These are phyloP conservation scores for Leishmania major DNA, from an alignment of 208 protist species.

Conservation along the genomic window DNA sequence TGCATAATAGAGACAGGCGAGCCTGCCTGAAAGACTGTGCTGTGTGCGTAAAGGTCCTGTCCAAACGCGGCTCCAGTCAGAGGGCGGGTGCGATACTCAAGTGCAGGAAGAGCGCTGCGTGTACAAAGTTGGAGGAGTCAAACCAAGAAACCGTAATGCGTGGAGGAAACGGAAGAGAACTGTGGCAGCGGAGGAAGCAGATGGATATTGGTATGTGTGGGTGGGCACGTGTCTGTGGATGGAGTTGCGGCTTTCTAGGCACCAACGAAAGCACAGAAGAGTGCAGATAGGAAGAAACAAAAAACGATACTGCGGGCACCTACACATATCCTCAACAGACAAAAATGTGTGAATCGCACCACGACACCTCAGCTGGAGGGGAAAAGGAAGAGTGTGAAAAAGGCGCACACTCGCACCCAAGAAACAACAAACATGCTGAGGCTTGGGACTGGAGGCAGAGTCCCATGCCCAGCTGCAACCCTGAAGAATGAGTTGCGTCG, in stretches of 20 bases:
- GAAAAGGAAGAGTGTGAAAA: not conserved
- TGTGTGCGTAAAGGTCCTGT: not conserved
- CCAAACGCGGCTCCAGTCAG: not conserved
- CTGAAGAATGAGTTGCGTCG: not conserved
- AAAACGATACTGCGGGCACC: not conserved
- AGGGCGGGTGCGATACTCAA: not conserved
- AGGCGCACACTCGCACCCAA: not conserved
- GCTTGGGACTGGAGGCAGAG: not conserved
- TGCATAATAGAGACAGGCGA: no score
- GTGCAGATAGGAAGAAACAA: slow-evolving; percentile 1
- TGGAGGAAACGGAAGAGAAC: not conserved
- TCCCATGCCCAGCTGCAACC: not conserved
- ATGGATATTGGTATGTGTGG: not conserved
- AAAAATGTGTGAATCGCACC: not conserved
- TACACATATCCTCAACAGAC: not conserved
- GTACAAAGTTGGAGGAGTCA: not conserved
- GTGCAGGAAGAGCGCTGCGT: not conserved
- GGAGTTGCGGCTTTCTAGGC: not conserved
- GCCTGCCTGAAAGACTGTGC: not conserved
- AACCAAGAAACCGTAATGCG: not conserved
- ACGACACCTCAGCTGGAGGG: not conserved
- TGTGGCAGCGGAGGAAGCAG: not conserved
- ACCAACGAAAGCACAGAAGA: slow-evolving; percentile 12
- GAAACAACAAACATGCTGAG: not conserved
- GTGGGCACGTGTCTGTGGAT: not conserved